Evolutionary conservation across 495 filamentous ascomycete genomes (phyloP).

Genomic region (Neurospora sublineolata): DNA sequence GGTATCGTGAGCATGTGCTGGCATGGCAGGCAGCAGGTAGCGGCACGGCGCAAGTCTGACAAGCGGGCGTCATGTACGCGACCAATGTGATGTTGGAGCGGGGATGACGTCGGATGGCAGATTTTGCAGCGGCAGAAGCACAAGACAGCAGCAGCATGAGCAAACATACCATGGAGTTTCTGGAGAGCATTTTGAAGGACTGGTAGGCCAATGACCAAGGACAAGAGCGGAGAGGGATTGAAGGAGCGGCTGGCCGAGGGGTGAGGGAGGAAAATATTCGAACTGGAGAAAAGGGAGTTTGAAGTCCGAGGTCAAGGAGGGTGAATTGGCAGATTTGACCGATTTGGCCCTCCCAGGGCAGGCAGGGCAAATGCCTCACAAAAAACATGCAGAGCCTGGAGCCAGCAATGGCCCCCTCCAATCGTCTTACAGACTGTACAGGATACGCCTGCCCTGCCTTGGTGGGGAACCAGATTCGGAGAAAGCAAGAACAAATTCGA

Average conservation of each 20-base stretch:
- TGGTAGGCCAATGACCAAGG: conserved; percentile 10
- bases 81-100: neutral
- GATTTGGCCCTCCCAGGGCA: neutral
- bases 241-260: neutral
- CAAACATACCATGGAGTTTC: conserved; percentile 41
- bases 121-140: conserved; percentile 5
- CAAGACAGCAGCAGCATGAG: neutral
- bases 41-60: neutral
- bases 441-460: neutral
- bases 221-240: conserved; percentile 1
- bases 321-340: neutral
- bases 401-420: neutral
- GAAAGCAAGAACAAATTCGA: neutral
- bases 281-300: conserved; percentile 6
- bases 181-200: conserved; percentile 46
- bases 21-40: neutral
- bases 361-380: conserved; percentile 20
- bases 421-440: neutral
- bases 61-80: neutral
- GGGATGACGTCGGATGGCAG: conserved; percentile 7
- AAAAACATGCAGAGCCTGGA: conserved; percentile 5
- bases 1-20: neutral
- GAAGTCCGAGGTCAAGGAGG: neutral
- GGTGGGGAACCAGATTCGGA: neutral
- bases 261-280: conserved; percentile 4